phyloP scores from a whole-genome alignment of 208 protist genomes.

The Histomonas meleagridis region DNA sequence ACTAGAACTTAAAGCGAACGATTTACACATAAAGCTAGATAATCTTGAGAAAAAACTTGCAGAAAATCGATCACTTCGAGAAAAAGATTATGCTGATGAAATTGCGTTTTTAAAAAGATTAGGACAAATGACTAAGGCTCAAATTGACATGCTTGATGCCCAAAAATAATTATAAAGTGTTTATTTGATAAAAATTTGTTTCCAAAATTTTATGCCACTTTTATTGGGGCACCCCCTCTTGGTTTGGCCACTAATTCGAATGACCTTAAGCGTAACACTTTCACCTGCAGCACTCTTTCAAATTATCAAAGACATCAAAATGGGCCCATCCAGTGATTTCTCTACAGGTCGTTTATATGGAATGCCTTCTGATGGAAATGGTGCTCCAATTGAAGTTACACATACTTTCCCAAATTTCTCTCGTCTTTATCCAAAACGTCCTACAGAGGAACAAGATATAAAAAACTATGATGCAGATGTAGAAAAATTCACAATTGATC shows the following conservation, averaged over 20 bases:
- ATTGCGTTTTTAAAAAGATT: not conserved
- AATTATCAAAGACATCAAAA: slow-evolving; percentile 30
- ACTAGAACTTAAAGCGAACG: slow-evolving; percentile 11
- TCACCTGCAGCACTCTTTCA: slow-evolving; percentile 4
- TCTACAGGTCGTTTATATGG: not conserved
- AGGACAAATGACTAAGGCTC: not conserved
- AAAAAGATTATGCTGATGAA: slow-evolving; percentile 29
- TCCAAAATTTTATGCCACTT: too few species aligned
- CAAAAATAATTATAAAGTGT: not conserved
- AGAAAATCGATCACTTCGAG: not conserved
- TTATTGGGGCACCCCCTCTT: too few species aligned
- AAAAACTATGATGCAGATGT: not conserved
- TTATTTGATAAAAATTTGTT: too few species aligned
- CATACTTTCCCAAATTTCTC: not conserved
- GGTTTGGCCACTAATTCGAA: too few species aligned
- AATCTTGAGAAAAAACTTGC: not conserved
- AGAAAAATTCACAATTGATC: not conserved
- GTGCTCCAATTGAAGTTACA: slow-evolving; percentile 21
- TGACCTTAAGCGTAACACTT: too few species aligned
- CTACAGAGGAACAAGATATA: too few species aligned
- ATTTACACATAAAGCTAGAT: not conserved
- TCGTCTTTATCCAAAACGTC: too few species aligned
- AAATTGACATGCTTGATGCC: not conserved
- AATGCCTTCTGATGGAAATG: not conserved
- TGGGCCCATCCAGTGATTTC: not conserved